These are phyloP conservation scores for Mortierella sp. DNA, from an alignment of 371 early-diverging fungal species.

Conservation along the genomic window DNA sequence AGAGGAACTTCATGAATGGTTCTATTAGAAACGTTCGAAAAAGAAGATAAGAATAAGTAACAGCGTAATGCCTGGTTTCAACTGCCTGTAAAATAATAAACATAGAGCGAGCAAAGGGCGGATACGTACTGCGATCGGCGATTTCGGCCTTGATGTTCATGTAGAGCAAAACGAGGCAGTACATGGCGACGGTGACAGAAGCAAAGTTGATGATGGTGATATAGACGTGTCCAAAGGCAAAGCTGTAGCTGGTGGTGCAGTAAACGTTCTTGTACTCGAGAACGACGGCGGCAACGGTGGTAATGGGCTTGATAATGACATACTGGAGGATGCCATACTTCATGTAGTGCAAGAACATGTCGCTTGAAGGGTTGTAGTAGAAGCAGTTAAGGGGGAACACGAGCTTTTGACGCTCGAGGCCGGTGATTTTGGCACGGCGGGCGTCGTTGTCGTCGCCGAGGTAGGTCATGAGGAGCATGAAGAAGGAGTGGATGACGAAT, in stretches of 20 bases:
- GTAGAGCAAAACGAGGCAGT: conserved; percentile 63
- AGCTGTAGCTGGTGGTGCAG: conserved; percentile 67
- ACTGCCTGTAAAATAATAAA: neutral
- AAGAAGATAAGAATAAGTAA: neutral
- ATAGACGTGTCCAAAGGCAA: conserved; percentile 71
- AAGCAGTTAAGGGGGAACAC: conserved; percentile 76
- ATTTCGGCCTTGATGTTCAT: conserved; percentile 62
- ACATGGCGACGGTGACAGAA: conserved; percentile 59
- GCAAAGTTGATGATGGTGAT: conserved; percentile 60
- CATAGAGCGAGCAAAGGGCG: neutral
- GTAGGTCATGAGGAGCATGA: conserved; percentile 69
- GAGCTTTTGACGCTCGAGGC: conserved; percentile 58
- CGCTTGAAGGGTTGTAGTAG: conserved; percentile 68
- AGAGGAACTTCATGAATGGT: conserved; percentile 59
- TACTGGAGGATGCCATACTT: conserved; percentile 77
- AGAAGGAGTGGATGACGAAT: conserved; percentile 73
- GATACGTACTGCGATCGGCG: conserved; percentile 60
- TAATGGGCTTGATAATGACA: conserved; percentile 68
- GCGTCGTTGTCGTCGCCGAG: conserved; percentile 62
- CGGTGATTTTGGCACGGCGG: conserved; percentile 54
- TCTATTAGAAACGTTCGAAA: conserved; percentile 16
- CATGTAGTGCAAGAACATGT: conserved; percentile 68
- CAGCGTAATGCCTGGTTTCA: neutral
- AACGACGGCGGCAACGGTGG: conserved; percentile 70
- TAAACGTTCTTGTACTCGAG: conserved; percentile 63